These are phyloP conservation scores for Candida sanyaensis DNA, from an alignment of 1,139 yeast species.

Conservation along the genomic window DNA sequence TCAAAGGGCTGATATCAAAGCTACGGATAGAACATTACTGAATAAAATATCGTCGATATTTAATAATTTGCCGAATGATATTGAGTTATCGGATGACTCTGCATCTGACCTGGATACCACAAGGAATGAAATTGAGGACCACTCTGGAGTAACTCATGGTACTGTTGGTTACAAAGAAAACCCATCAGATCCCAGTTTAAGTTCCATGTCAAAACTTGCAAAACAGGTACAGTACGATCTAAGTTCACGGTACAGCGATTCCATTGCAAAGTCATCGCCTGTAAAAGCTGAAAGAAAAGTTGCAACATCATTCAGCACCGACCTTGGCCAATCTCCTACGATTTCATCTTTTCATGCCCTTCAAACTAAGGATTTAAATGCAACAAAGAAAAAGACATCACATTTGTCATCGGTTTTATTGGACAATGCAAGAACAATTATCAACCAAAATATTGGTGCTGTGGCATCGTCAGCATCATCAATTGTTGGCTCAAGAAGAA, in stretches of 20 bases:
- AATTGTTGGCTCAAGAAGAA: conserved; percentile 22
- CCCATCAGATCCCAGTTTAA: conserved; percentile 4
- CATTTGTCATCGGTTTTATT: conserved; percentile 36
- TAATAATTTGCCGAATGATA: conserved; percentile 50
- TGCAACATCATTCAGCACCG: conserved; percentile 9
- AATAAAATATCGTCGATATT: conserved; percentile 39
- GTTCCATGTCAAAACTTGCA: background rate
- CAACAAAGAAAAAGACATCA: conserved; percentile 29
- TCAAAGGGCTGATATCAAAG: conserved; percentile 1
- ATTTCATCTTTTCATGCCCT: conserved; percentile 45
- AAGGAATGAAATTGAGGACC: conserved; percentile 10
- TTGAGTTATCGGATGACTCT: conserved; percentile 50
- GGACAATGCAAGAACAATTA: conserved; percentile 42
- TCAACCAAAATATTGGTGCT: conserved; percentile 32
- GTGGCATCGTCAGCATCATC: conserved; percentile 35
- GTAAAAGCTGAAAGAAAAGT: conserved; percentile 25
- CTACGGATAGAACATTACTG: conserved; percentile 8
- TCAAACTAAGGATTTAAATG: conserved; percentile 23
- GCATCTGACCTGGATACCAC: conserved; percentile 46
- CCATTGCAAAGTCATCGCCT: conserved; percentile 33
- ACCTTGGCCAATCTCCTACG: conserved; percentile 27
- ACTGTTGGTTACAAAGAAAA: conserved; percentile 3
- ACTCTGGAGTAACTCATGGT: background rate
- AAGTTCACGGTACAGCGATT: conserved; percentile 26
- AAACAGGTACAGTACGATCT: conserved; percentile 13